A percentile compares a stretch with the other conserved stretches of the same genome.
These are phyloP conservation scores for Suaeda aralocaspica DNA, from an alignment of 148 eudicot genomes.

Conservation along the genomic window DNA sequence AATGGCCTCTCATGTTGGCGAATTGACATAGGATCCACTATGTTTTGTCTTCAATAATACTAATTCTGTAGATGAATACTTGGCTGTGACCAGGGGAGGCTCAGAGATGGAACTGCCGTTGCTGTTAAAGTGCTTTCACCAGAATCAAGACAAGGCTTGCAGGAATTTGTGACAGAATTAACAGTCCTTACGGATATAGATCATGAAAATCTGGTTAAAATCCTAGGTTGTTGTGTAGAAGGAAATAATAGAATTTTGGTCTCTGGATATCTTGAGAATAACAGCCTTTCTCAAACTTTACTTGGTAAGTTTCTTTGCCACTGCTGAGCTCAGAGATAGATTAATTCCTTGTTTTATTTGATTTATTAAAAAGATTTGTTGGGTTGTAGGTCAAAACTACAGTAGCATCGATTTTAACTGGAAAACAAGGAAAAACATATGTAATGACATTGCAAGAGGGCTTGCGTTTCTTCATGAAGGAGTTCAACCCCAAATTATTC, in stretches of 20 bases:
- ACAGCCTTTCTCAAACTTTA: slow-evolving; percentile 74
- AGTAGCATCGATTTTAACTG: slow-evolving; percentile 48
- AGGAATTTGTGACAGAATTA: slow-evolving; percentile 70
- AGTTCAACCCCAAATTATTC: slow-evolving; percentile 63
- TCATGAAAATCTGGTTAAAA: slow-evolving; percentile 78
- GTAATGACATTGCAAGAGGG: slow-evolving; percentile 74
- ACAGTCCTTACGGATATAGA: slow-evolving; percentile 53
- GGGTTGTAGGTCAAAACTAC: slow-evolving; percentile 38
- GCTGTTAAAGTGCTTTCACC: slow-evolving; percentile 81
- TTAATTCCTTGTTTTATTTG: slow-evolving; percentile 15
- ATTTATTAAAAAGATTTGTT: slow-evolving; percentile 6
- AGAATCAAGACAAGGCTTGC: slow-evolving; percentile 70
- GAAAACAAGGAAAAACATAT: slow-evolving; percentile 50
- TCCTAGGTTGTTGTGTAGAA: slow-evolving; percentile 81
- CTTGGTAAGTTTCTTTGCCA: slow-evolving; percentile 42
- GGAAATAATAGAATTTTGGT: slow-evolving; percentile 60
- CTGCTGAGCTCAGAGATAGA: neutral
- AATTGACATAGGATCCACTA: neutral
- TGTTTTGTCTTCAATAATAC: neutral
- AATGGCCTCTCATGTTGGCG: neutral
- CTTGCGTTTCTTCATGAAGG: slow-evolving; percentile 85
- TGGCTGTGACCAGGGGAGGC: slow-evolving; percentile 53
- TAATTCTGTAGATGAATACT: slow-evolving; percentile 4
- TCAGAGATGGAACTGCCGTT: slow-evolving; percentile 55
- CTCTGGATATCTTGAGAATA: slow-evolving; percentile 77